Evolutionary conservation across 192 early-diverging fungal genomes (phyloP).

Genomic region (Gaertneriomyces sp.): DNA sequence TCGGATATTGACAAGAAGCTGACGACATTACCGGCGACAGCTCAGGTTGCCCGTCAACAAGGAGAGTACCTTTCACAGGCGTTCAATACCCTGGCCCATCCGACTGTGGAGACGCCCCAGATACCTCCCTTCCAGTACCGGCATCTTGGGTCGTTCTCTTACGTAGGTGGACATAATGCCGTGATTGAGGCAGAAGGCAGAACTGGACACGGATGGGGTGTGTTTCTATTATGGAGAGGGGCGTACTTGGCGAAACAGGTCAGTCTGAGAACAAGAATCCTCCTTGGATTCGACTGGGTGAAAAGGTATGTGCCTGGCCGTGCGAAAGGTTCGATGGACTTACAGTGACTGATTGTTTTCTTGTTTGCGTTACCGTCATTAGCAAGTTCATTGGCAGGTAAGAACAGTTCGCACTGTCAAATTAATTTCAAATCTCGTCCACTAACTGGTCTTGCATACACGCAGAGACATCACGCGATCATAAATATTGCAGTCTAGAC

Average conservation of each 20-base stretch:
- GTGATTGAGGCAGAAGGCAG: slow-evolving; percentile 32
- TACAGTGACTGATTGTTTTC: no score
- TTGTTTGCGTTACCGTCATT: no score
- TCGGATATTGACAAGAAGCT: slow-evolving; percentile 34
- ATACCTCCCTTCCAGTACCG: slow-evolving; percentile 32
- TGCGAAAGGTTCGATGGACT: no score
- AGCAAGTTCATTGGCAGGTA: no score
- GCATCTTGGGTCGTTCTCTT: slow-evolving; percentile 42
- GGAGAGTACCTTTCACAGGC: slow-evolving; percentile 36
- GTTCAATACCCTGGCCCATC: slow-evolving; percentile 24
- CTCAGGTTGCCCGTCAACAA: slow-evolving; percentile 42
- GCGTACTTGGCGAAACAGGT: slow-evolving; percentile 45
- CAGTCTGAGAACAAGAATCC: slow-evolving; percentile 34
- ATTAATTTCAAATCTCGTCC: no score
- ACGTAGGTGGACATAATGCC: slow-evolving; percentile 37
- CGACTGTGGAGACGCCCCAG: neutral
- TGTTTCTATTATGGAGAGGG: slow-evolving; percentile 37
- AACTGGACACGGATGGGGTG: slow-evolving; percentile 18
- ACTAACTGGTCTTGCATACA: no score
- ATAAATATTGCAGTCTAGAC: neutral
- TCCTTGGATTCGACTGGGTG: slow-evolving; percentile 41
- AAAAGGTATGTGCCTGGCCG: slow-evolving; percentile 27
- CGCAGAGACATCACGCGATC: slow-evolving; percentile 1
- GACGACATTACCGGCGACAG: slow-evolving; percentile 43
- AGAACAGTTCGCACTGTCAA: no score